Percentiles rank a stretch among this genome's conserved stretches.
These are phyloP conservation scores for Aschersonia sp. DNA, from an alignment of 2,329 filamentous ascomycete genomes.

Conservation along the genomic window DNA sequence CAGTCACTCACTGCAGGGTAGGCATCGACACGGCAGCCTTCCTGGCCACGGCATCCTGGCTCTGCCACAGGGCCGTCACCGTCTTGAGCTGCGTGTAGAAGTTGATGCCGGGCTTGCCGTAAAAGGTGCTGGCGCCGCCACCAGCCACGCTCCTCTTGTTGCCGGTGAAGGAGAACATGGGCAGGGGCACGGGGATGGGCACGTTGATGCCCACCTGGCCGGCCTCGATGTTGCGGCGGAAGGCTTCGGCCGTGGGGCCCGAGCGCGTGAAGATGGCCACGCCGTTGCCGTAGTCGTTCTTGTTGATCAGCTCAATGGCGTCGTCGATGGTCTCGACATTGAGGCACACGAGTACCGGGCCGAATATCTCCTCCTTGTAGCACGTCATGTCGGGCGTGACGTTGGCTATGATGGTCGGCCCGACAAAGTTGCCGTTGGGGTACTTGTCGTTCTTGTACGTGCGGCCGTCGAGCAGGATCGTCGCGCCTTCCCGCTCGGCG, in stretches of 20 bases:
- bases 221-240: constrained; percentile 69
- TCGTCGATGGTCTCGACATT: constrained; percentile 67
- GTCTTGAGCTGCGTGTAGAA: constrained; percentile 99
- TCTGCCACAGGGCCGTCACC: constrained; percentile 82
- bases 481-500: constrained; percentile 68
- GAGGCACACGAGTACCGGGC: constrained; percentile 69
- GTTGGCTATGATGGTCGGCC: constrained; percentile 69
- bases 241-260: constrained; percentile 61
- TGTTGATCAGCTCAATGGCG: constrained; percentile 69
- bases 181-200: constrained; percentile 57
- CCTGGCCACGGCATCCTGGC: constrained; percentile 67
- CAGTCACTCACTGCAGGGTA: constrained; percentile 20
- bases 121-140: constrained; percentile 86
- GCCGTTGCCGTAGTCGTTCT: constrained; percentile 77
- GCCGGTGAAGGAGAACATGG: constrained; percentile 59
- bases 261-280: constrained; percentile 72
- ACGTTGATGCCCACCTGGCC: constrained; percentile 81
- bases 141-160: constrained; percentile 88
- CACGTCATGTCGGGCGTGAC: constrained; percentile 71
- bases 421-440: constrained; percentile 74
- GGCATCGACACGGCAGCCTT: constrained; percentile 89
- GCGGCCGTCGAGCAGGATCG: constrained; percentile 67
- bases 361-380: constrained; percentile 78
- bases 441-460: constrained; percentile 64
- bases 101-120: constrained; percentile 79